These are phyloP conservation scores for Trichoderma sp. DNA, from an alignment of 2,329 filamentous ascomycete genomes.

Conservation along the genomic window DNA sequence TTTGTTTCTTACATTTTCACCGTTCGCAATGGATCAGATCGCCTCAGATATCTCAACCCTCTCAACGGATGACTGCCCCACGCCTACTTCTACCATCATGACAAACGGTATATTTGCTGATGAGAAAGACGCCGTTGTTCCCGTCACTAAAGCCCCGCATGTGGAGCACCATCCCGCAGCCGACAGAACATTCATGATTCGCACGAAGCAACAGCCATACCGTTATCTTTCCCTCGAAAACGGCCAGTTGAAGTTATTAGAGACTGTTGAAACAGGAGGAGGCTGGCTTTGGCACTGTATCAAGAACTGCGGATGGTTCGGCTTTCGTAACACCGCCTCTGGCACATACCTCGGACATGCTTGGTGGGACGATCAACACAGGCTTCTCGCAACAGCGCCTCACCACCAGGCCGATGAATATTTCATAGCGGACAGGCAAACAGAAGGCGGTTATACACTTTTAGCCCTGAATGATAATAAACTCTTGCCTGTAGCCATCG, in stretches of 20 bases:
- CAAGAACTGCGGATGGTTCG: slow-evolving; percentile 17
- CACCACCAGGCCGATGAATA: slow-evolving; percentile 2
- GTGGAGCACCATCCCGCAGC: slow-evolving; percentile 7
- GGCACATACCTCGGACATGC: slow-evolving; percentile 10
- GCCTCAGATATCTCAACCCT: neutral
- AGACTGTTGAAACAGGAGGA: neutral
- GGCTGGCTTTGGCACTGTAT: slow-evolving; percentile 23
- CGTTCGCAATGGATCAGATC: neutral
- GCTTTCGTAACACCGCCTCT: slow-evolving; percentile 22
- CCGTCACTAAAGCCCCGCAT: neutral
- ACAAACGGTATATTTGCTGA: neutral
- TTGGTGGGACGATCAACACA: neutral
- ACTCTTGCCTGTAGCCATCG: neutral
- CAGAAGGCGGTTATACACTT: slow-evolving; percentile 18
- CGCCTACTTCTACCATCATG: neutral
- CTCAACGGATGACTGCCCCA: neutral
- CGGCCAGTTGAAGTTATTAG: neutral
- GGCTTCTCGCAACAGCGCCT: neutral
- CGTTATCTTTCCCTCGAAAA: neutral
- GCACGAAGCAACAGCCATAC: neutral
- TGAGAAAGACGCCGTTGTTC: neutral
- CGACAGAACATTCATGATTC: slow-evolving; percentile 5
- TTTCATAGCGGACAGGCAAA: slow-evolving; percentile 7
- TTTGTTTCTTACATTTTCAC: neutral
- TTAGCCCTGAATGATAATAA: neutral